Evolutionary conservation across 495 filamentous ascomycete genomes (phyloP), one percentile per base, ranked within the genome.

Genomic region (Penicillium lividum): DNA sequence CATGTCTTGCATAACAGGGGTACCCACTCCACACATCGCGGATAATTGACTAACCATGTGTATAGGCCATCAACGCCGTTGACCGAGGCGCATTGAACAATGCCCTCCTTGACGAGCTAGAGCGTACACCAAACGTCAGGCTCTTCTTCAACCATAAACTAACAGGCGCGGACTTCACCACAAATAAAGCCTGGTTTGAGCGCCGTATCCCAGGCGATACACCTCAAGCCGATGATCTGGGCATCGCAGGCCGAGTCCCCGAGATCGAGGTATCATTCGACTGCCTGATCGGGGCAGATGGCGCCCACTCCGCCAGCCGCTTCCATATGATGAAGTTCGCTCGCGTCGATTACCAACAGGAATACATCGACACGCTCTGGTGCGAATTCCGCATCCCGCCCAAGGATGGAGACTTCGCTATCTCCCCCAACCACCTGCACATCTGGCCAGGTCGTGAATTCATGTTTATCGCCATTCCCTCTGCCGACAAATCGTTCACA

Each of bases 381-480:
- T 97, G 94, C 75, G 95, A 99, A 63, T 97, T 97, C 69, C 86
- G 85, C 43, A 93, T 99, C 57, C 77, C 82, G 2, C 82, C 89
- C 0, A 74, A 78, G 13, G 60, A 73, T 22, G 75, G 79, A 10
- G 80, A 82, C 29, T 99, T 93, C 69, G 77, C 77, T 31, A 90
- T 97, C 54, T 91, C 89, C 0, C 90, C 91, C 15, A 89, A 96
- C 68, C 91, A 98, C 65, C 82, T 99, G 2, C 94, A 99, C 70
- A 99, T 99, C 73, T 99, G 94, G 94, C 94, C 94, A 1, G 91
- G 88, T 25, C 85, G 85, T 60, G 84, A 90, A 11, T 89, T 91
- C 68, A 98, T 99, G 94, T 99, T 99, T 73, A 98, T 99, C 64
- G 94, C 94, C 18, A 90, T 99, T 28, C 93, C 94, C 0, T 91